phyloP scores from a whole-genome alignment of 768 basidiomycete species.

The Mycena floridula region DNA sequence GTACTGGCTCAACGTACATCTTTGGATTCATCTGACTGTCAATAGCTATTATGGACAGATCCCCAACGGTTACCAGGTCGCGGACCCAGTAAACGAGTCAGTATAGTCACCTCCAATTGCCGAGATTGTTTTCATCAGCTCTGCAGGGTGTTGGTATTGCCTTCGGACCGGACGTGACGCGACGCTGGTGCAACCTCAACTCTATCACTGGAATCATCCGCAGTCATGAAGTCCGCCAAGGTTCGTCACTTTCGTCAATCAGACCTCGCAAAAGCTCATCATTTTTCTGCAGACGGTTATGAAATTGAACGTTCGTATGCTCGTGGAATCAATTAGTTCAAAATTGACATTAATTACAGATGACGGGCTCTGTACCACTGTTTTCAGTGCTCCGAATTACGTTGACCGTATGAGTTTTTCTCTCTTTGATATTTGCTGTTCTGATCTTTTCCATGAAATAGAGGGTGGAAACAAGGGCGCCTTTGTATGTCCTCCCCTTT shows the following conservation, averaged over 20 bases:
- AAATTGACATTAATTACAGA: slow-evolving; percentile 5
- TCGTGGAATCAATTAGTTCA: slow-evolving; percentile 39
- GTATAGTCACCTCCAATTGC: slow-evolving; percentile 19
- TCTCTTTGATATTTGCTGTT: too few species aligned
- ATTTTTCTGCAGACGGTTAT: slow-evolving; percentile 66
- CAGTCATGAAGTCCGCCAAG: slow-evolving; percentile 94
- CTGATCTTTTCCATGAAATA: too few species aligned
- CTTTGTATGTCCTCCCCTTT: slow-evolving; percentile 49
- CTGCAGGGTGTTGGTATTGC: slow-evolving; percentile 86
- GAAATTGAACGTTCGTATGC: slow-evolving; percentile 96
- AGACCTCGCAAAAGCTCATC: slow-evolving; percentile 1
- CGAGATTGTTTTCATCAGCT: slow-evolving; percentile 7
- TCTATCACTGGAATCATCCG: slow-evolving; percentile 85
- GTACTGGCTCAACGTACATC: slow-evolving; percentile 27
- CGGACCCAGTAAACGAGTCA: slow-evolving; percentile 91
- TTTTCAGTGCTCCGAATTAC: slow-evolving; percentile 94
- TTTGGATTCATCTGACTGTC: slow-evolving; percentile 7
- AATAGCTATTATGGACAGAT: slow-evolving; percentile 90
- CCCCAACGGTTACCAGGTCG: slow-evolving; percentile 86
- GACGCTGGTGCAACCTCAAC: slow-evolving; percentile 83
- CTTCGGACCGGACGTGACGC: slow-evolving; percentile 94
- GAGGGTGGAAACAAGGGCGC: slow-evolving; percentile 90
- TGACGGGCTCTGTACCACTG: slow-evolving; percentile 33
- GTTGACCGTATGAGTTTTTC: too few species aligned
- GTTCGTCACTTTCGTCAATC: slow-evolving; percentile 28